phyloP scores from a whole-genome alignment of 2,329 filamentous ascomycete genomes.

The Fusarium haematococcum region DNA sequence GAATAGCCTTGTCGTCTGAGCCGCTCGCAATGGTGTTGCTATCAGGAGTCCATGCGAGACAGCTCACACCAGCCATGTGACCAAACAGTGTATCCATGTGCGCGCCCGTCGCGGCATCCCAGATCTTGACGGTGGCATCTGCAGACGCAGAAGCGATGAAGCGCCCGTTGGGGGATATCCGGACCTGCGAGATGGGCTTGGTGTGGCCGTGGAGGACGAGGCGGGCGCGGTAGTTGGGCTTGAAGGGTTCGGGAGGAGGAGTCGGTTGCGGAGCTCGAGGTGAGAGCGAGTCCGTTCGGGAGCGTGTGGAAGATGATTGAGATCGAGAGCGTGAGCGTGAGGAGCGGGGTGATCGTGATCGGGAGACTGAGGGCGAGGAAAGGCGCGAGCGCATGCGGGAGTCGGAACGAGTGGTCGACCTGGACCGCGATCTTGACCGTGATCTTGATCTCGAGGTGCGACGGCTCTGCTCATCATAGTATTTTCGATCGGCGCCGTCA shows the following conservation, averaged over 20 bases:
- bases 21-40: constrained; percentile 88
- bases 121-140: constrained; percentile 91
- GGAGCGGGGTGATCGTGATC: constrained; percentile 47
- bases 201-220: constrained; percentile 82
- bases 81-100: constrained; percentile 92
- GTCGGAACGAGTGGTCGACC: constrained; percentile 53
- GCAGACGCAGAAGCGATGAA: constrained; percentile 93
- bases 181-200: constrained; percentile 83
- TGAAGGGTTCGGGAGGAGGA: constrained; percentile 62
- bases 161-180: constrained; percentile 89
- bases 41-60: constrained; percentile 94
- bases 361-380: constrained; percentile 46
- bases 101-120: constrained; percentile 81
- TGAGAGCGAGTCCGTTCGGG: constrained; percentile 46
- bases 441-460: constrained; percentile 49
- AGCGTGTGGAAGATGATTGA: constrained; percentile 47
- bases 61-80: constrained; percentile 92
- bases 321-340: constrained; percentile 47
- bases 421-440: constrained; percentile 49
- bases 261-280: constrained; percentile 46
- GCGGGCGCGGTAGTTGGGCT: constrained; percentile 75
- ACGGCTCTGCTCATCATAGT: constrained; percentile 45
- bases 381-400: constrained; percentile 50
- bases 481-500: constrained; percentile 37
- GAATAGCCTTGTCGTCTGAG: constrained; percentile 95